Evolutionary conservation across 441 rosid genomes (phyloP).

Genomic region (Pelargonium citronellum): DNA sequence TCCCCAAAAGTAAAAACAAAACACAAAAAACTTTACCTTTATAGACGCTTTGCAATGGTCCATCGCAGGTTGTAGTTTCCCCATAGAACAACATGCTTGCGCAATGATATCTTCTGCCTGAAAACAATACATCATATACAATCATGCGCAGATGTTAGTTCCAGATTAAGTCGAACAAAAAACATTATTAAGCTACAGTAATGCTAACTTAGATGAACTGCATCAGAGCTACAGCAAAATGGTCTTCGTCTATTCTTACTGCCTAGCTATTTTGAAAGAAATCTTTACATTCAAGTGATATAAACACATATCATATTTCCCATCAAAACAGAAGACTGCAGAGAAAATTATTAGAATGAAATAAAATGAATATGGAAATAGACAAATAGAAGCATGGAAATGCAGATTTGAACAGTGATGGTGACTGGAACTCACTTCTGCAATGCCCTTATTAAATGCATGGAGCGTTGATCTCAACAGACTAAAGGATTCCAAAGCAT

Average conservation of each 20-base stretch:
- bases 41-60: conserved; percentile 65
- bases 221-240: background rate
- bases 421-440: conserved; percentile 53
- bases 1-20: background rate
- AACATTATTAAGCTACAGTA: background rate
- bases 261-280: background rate
- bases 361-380: background rate
- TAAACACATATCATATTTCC: background rate
- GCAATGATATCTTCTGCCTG: conserved; percentile 74
- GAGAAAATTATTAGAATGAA: background rate
- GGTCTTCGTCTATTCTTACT: no score
- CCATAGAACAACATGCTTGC: conserved; percentile 53
- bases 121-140: conserved; percentile 14
- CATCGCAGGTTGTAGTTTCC: conserved; percentile 50
- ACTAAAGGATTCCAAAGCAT: conserved; percentile 48
- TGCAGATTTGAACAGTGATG: background rate
- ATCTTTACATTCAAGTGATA: background rate
- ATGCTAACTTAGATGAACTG: background rate
- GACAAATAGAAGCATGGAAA: background rate
- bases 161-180: conserved; percentile 3
- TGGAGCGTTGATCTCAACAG: conserved; percentile 54
- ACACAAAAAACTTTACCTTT: conserved; percentile 35
- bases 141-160: background rate
- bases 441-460: conserved; percentile 63
- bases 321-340: background rate